Percentiles rank a stretch among this genome's conserved stretches.
Evolutionary conservation across 1,284 basidiomycete species (phyloP).

Genomic region (Ceratobasidium sp.): DNA sequence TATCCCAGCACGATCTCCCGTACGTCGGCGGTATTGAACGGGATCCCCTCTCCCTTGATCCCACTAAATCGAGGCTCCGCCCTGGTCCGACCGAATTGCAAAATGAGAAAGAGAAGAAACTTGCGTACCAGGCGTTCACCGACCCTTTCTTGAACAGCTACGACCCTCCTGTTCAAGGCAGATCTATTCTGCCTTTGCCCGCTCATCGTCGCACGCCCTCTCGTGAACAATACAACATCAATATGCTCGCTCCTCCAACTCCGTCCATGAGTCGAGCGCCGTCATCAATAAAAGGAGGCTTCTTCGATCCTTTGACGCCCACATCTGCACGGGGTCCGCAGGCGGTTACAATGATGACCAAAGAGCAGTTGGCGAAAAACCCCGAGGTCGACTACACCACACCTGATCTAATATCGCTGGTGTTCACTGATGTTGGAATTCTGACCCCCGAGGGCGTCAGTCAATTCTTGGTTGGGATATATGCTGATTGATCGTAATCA

Average conservation of each 20-base stretch:
- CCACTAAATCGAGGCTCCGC: slow-evolving; percentile 19
- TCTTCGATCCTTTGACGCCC: slow-evolving; percentile 24
- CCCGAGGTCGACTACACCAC: slow-evolving; percentile 86
- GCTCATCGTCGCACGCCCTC: slow-evolving; percentile 28
- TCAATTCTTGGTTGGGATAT: slow-evolving; percentile 90
- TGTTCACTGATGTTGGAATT: slow-evolving; percentile 91
- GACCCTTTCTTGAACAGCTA: slow-evolving; percentile 17
- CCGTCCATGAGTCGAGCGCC: slow-evolving; percentile 22
- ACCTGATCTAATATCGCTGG: slow-evolving; percentile 88
- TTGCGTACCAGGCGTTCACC: slow-evolving; percentile 8
- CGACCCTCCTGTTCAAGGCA: slow-evolving; percentile 20
- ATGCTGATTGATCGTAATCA: slow-evolving; percentile 49
- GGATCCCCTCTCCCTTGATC: slow-evolving; percentile 10
- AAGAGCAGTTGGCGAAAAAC: slow-evolving; percentile 75
- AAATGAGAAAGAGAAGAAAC: slow-evolving; percentile 28
- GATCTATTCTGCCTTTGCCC: slow-evolving; percentile 16
- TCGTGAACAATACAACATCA: not conserved
- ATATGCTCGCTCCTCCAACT: slow-evolving; percentile 20
- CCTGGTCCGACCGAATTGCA: slow-evolving; percentile 9
- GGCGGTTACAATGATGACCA: slow-evolving; percentile 58
- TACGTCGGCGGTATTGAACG: slow-evolving; percentile 28
- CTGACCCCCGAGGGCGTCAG: slow-evolving; percentile 91
- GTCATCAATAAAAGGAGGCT: not conserved
- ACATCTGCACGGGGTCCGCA: slow-evolving; percentile 24
- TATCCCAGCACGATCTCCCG: slow-evolving; percentile 96